Evolutionary conservation across 1,139 yeast species (phyloP), one percentile per base, ranked within the genome.

Genomic region (Debaryomyces nepalensis): DNA sequence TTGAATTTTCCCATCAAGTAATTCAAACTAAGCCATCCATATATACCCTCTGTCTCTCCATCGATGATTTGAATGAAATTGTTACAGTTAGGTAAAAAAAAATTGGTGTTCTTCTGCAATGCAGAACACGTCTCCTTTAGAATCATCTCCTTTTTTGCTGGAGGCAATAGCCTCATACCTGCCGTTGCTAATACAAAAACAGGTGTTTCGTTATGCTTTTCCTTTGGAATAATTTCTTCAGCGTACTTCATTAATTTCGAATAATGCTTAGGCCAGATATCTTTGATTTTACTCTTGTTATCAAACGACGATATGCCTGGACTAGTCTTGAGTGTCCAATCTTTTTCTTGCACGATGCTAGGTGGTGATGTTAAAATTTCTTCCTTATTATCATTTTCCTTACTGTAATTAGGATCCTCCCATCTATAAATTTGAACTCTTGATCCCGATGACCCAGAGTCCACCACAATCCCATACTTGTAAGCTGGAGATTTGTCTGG

Each of bases 371-470:
- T 61, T 26, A 76, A 54, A 0, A 61, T 47, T 2, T 48, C 42
- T 1, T 55, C 50, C 40, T 66, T 67, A 52, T 58, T 48, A 1
- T 56, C 45, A 19, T 53, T 49, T 16, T 57, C 51, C 10, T 50
- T 51, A 3, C 56, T 53, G 26, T 50, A 50, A 3, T 50, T 55
- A 5, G 81, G 77, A 52, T 80, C 79, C 14, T 73, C 71, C 91
- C 91, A 86, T 48, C 70, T 71, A 58, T 82, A 87, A 9, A 87
- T 75, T 58, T 84, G 87, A 10, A 84, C 69, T 42, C 95, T 65
- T 1, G 91, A 84, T 1, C 95, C 95, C 0, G 91, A 84, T 0
- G 93, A 84, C 1, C 95, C 95, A 0, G 93, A 82, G 61, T 87
- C 95, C 2, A 87, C 73, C 12, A 85, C 91, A 18, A 87, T 80